These are phyloP conservation scores for Cicer cuneatum DNA, from an alignment of 306 rosid species.

Conservation along the genomic window DNA sequence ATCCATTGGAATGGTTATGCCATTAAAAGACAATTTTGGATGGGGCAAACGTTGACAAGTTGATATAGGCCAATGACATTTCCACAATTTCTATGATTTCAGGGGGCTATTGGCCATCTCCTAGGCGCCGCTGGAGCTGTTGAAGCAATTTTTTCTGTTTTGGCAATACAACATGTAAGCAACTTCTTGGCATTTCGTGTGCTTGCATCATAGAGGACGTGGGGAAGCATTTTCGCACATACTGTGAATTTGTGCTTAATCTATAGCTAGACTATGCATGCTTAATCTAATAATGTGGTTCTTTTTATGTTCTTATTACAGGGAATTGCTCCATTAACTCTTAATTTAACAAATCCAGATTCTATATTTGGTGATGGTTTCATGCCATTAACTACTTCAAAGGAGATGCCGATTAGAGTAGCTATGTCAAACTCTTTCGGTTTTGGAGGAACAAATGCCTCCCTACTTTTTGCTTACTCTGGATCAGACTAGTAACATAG, in stretches of 20 bases:
- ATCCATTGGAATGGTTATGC: slow-evolving; percentile 28
- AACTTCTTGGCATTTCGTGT: not conserved
- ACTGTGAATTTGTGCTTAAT: slow-evolving; percentile 24
- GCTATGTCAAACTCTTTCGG: slow-evolving; percentile 95
- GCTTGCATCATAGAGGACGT: slow-evolving; percentile 3
- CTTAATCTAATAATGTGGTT: slow-evolving; percentile 9
- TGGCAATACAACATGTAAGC: slow-evolving; percentile 72
- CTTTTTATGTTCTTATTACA: slow-evolving; percentile 47
- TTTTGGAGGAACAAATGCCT: slow-evolving; percentile 96
- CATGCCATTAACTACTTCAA: slow-evolving; percentile 71
- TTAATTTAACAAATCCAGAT: slow-evolving; percentile 85
- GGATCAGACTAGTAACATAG: slow-evolving; percentile 40
- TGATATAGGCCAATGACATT: slow-evolving; percentile 13
- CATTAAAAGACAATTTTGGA: slow-evolving; percentile 1
- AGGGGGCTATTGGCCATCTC: slow-evolving; percentile 97
- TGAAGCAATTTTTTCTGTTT: slow-evolving; percentile 92
- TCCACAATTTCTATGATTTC: slow-evolving; percentile 38
- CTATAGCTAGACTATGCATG: slow-evolving; percentile 31
- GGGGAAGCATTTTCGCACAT: slow-evolving; percentile 32
- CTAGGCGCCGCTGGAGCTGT: slow-evolving; percentile 98
- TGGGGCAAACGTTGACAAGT: slow-evolving; percentile 28
- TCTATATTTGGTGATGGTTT: slow-evolving; percentile 66
- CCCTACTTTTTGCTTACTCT: slow-evolving; percentile 70
- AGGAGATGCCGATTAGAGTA: slow-evolving; percentile 68
- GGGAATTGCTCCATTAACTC: slow-evolving; percentile 93